These are phyloP conservation scores for Lachancea waltii DNA, from an alignment of 805 yeast species.

Conservation along the genomic window DNA sequence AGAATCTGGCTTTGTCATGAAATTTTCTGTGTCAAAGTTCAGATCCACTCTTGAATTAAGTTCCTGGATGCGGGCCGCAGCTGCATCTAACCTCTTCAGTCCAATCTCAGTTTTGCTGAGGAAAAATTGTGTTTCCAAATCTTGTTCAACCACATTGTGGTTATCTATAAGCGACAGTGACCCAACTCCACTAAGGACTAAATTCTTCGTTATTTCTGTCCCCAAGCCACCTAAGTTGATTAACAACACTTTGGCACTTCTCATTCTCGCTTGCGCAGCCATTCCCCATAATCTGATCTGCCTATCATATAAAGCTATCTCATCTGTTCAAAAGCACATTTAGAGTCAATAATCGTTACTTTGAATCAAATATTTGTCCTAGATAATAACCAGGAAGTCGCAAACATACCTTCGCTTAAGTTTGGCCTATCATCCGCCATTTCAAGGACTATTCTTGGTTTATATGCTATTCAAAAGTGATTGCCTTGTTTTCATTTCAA, in stretches of 20 bases:
- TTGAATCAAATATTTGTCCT: no score
- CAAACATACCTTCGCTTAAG: conserved; percentile 11
- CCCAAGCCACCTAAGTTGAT: conserved; percentile 74
- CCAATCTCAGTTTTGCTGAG: conserved; percentile 54
- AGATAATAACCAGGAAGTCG: no score
- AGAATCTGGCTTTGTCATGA: conserved; percentile 19
- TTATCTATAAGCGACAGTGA: conserved; percentile 63
- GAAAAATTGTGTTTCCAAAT: conserved; percentile 71
- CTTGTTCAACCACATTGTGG: conserved; percentile 48
- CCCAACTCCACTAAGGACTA: conserved; percentile 86
- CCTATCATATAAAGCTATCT: conserved; percentile 86
- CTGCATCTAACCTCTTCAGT: conserved; percentile 45
- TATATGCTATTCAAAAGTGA: no score
- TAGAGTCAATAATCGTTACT: no score
- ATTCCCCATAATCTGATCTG: conserved; percentile 96
- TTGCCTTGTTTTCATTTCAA: no score
- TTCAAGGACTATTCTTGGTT: background rate
- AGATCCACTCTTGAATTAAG: conserved; percentile 76
- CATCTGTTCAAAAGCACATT: conserved; percentile 41
- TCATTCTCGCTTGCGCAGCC: conserved; percentile 75
- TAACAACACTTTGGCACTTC: conserved; percentile 63
- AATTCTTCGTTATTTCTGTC: conserved; percentile 74
- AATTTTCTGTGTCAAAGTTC: conserved; percentile 34
- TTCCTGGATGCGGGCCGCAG: conserved; percentile 52
- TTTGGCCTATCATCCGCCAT: background rate